Conservation (phyloP, 495 filamentous ascomycete species). For the Elaphomyces granulatus region DNA sequence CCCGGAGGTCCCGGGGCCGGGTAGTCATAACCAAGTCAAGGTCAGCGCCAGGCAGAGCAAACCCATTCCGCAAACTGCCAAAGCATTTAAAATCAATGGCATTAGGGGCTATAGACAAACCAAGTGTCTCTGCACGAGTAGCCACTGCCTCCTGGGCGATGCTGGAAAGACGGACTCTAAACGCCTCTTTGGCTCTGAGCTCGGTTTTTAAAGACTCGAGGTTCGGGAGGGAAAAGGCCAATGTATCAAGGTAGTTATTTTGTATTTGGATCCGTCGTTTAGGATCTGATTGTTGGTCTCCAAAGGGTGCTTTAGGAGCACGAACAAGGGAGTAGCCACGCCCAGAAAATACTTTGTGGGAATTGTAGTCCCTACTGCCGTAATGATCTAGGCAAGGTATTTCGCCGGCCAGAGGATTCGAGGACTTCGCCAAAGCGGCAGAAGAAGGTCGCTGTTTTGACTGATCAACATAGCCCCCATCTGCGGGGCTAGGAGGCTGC, state of each 20-base stretch:
- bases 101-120: conserved; percentile 31
- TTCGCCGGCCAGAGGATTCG: not conserved
- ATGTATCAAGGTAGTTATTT: conserved; percentile 16
- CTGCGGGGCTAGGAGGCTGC: not conserved
- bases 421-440: no score
- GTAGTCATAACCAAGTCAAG: conserved; percentile 62
- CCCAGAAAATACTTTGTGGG: not conserved
- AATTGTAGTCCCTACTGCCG: not conserved
- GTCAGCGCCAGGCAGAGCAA: conserved; percentile 57
- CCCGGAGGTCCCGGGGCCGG: no score
- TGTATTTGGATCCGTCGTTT: conserved; percentile 10
- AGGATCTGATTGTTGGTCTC: conserved; percentile 9
- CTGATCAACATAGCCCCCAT: not conserved
- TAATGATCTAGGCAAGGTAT: not conserved
- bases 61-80: conserved; percentile 58
- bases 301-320: conserved; percentile 4
- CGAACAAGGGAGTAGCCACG: conserved; percentile 4
- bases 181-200: conserved; percentile 44
- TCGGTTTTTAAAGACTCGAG: conserved; percentile 23
- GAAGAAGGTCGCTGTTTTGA: not conserved
- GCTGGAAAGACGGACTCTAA: conserved; percentile 41
- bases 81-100: conserved; percentile 50
- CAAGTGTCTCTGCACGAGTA: conserved; percentile 27
- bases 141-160: conserved; percentile 40
- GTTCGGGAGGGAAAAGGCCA: conserved; percentile 4